These are phyloP conservation scores for Chrysanthemum seticuspe DNA, from an alignment of 129 eudicot species.

Conservation along the genomic window DNA sequence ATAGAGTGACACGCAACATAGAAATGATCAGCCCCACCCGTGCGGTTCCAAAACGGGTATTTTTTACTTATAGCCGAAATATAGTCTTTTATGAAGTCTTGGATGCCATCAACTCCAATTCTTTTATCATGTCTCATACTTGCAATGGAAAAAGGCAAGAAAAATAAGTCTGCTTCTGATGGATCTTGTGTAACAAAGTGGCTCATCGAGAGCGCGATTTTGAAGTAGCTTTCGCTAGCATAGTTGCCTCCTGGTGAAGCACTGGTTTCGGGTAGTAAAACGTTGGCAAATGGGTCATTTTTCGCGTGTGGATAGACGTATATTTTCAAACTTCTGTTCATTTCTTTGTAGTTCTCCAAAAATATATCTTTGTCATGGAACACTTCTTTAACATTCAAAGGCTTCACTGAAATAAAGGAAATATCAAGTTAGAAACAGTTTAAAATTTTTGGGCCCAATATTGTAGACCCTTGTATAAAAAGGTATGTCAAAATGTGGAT, in stretches of 20 bases:
- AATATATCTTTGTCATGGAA: conserved; percentile 64
- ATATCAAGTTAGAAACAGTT: conserved; percentile 6
- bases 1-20: conserved; percentile 89
- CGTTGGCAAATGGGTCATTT: conserved; percentile 69
- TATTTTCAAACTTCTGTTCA: conserved; percentile 65
- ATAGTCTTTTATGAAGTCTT: conserved; percentile 50
- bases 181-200: conserved; percentile 79
- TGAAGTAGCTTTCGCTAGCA: conserved; percentile 91
- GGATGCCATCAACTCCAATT: conserved; percentile 74
- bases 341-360: conserved; percentile 55
- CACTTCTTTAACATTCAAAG: conserved; percentile 30
- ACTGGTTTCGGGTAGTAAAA: conserved; percentile 42
- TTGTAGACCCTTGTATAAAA: conserved; percentile 8
- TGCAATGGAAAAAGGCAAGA: conserved; percentile 86
- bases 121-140: conserved; percentile 68
- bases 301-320: conserved; percentile 57
- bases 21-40: conserved; percentile 86
- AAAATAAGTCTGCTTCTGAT: conserved; percentile 69
- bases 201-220: conserved; percentile 53
- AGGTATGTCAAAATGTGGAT: conserved; percentile 7
- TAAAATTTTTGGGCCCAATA: conserved; percentile 13
- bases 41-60: conserved; percentile 84
- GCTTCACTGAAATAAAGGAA: conserved; percentile 29
- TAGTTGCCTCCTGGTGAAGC: conserved; percentile 76
- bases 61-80: conserved; percentile 40